These are phyloP conservation scores for Jasminum sambac DNA, from an alignment of 257 asterid species.

Conservation along the genomic window DNA sequence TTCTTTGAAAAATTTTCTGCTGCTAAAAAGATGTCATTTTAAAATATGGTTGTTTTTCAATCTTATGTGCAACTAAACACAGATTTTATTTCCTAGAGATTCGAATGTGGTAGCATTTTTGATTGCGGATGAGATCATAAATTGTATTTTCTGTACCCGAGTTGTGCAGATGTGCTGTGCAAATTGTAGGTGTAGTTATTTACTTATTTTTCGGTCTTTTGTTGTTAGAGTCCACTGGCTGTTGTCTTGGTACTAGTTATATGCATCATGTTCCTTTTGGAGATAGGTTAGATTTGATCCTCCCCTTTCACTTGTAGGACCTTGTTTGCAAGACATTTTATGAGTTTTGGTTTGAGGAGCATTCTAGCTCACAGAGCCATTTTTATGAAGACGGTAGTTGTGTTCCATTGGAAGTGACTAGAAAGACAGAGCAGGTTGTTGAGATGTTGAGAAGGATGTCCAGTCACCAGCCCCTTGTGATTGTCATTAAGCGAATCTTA, in stretches of 20 bases:
- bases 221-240: not conserved
- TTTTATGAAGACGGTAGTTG: slow-evolving; percentile 82
- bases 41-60: slow-evolving; percentile 10
- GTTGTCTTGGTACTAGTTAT: not conserved
- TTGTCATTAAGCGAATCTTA: slow-evolving; percentile 76
- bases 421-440: slow-evolving; percentile 93
- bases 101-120: not conserved
- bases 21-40: not conserved
- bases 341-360: slow-evolving; percentile 99
- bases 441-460: slow-evolving; percentile 84
- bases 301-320: slow-evolving; percentile 50
- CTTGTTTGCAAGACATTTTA: slow-evolving; percentile 98
- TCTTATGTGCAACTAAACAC: slow-evolving; percentile 5
- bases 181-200: slow-evolving; percentile 1
- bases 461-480: slow-evolving; percentile 73
- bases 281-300: slow-evolving; percentile 27
- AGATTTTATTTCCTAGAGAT: not conserved
- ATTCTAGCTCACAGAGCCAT: slow-evolving; percentile 58
- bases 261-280: slow-evolving; percentile 3
- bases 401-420: slow-evolving; percentile 86
- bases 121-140: not conserved
- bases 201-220: not conserved
- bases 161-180: slow-evolving; percentile 17
- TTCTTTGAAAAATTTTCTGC: slow-evolving; percentile 2
- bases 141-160: slow-evolving; percentile 19